Percentiles rank a stretch among this genome's conserved stretches.
phyloP scores from a whole-genome alignment of 345 rosid species.

The Salix udensis region DNA sequence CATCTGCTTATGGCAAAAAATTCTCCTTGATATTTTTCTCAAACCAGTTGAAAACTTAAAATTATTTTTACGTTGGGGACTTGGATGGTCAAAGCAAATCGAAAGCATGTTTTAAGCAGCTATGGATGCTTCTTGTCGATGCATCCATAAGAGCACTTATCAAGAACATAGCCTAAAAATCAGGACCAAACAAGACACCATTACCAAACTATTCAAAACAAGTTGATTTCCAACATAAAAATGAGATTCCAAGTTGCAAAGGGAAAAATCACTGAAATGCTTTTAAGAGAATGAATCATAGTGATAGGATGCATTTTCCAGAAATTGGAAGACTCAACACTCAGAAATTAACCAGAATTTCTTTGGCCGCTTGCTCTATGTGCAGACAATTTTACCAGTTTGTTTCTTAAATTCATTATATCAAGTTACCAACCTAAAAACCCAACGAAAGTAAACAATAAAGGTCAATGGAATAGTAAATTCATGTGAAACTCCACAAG shows the following conservation, averaged over 20 bases:
- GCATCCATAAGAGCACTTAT: not conserved
- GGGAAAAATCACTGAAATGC: not conserved
- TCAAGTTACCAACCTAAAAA: not conserved
- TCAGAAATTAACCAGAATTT: not conserved
- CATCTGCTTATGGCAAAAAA: not conserved
- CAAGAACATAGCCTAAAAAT: not conserved
- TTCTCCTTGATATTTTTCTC: not conserved
- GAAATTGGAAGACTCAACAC: not conserved
- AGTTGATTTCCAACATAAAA: not conserved
- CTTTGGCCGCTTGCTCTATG: not conserved
- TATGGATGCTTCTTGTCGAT: not conserved
- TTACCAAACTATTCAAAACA: not conserved
- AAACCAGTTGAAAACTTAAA: not conserved
- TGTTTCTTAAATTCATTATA: not conserved
- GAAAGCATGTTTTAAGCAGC: not conserved
- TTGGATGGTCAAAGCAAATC: not conserved
- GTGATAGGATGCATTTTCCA: not conserved
- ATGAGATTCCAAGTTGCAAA: not conserved
- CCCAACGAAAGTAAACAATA: not conserved
- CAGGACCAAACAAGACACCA: too few species aligned
- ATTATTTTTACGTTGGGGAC: not conserved
- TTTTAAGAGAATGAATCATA: not conserved
- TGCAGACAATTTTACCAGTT: not conserved
- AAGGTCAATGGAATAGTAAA: not conserved
- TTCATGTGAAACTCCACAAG: not conserved